Evolutionary conservation across 306 rosid species (phyloP).

Genomic region (Trichosanthes truncata): DNA sequence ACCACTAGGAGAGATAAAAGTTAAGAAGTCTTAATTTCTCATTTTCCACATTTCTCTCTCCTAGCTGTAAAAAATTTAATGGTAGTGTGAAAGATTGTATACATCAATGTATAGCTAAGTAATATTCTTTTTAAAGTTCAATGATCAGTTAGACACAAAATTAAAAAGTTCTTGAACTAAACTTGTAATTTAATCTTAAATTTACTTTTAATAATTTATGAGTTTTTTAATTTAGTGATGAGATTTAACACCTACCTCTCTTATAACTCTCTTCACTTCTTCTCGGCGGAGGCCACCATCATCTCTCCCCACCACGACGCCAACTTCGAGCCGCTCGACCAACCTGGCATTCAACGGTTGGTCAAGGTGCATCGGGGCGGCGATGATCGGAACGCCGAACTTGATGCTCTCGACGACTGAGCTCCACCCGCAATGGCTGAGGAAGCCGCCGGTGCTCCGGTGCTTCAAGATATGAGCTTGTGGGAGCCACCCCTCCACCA

Average conservation of each 20-base stretch:
- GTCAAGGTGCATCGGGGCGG: constrained; percentile 20
- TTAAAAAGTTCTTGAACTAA: no score
- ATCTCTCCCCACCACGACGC: constrained; percentile 10
- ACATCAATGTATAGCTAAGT: no score
- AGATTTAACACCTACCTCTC: not conserved
- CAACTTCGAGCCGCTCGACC: constrained; percentile 11
- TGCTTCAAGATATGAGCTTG: constrained; percentile 5
- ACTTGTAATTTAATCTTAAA: no score
- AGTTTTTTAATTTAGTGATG: not conserved
- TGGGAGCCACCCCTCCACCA: constrained; percentile 21
- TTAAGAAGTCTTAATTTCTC: no score
- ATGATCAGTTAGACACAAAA: no score
- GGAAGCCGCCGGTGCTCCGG: constrained; percentile 15
- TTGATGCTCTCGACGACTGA: constrained; percentile 22
- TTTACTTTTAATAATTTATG: no score
- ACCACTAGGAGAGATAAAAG: no score
- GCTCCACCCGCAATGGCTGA: constrained; percentile 27
- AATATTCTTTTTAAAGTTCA: no score
- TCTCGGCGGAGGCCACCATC: not conserved
- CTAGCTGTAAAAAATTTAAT: no score
- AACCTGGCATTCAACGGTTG: constrained; percentile 15
- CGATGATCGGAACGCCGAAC: constrained; percentile 22
- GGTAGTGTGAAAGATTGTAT: no score
- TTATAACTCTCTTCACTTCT: not conserved
- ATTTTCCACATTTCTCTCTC: no score